Base-by-base conservation (phyloP, 2,329 filamentous ascomycete species). In the Trichoderma pleuroti region DNA sequence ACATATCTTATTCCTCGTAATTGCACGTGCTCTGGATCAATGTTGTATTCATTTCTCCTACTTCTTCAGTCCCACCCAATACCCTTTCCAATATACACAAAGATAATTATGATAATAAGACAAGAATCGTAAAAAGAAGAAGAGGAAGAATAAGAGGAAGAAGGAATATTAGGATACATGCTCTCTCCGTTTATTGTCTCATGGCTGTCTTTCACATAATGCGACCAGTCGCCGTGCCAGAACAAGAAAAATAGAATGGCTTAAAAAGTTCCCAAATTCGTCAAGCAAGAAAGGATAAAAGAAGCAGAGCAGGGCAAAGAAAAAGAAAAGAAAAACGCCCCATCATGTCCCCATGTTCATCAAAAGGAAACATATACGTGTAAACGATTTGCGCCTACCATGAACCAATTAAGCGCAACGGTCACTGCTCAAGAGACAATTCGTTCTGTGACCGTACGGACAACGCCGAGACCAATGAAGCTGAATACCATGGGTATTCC, bases 401-500 rank as follows among this genome's bases (percentile, higher is more conserved):
- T 68, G 30, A 28, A 36, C 10, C 56, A 30, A 28, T 46, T 18
- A n/a, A 36, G n/a, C 56, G 46, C 21, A 52, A 52, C 46, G n/a
- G 28, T 68, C 66, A 60, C 30, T 52, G 63, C 34, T 24, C 21
- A 21, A 39, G 11, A 14, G 34, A 21, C 63, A 39, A 24, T 24
- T 42, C 21, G 30, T 68, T 52, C 60, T 52, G 64, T n/a, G 36
- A 64, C 68, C 16, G 82, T 74, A 71, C 82, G 82, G 66, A 80
- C 82, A n/a, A 83, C 82, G 32, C 84, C 84, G 57, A 87, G 73
- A 4, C 85, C 84, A 36, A 90, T 79, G 59, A 88, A 74, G 77
- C 93, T 88, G 77, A 96, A 94, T 52, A 93, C 80, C 30, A 93
- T 83, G 0, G 92, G 92, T 74, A 91, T 90, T n/a, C 87, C 84